phyloP scores from a whole-genome alignment of 306 rosid species.

The Ormosia emarginata region DNA sequence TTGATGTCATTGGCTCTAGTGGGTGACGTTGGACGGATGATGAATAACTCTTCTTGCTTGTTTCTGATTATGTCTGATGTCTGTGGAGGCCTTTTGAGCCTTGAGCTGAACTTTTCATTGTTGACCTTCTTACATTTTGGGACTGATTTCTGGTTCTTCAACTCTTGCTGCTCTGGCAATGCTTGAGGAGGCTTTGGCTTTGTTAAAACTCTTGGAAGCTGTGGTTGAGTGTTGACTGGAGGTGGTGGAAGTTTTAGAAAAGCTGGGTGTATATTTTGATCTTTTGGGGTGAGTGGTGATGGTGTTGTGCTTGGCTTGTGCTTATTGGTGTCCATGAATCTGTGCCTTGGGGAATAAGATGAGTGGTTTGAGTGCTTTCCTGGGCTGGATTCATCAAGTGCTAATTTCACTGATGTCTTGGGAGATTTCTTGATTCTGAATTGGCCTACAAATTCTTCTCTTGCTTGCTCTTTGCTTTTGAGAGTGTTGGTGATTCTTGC shows the following conservation, averaged over 20 bases:
- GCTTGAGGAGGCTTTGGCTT: conserved; percentile 33
- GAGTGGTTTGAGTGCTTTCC: conserved; percentile 27
- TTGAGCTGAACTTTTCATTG: conserved; percentile 46
- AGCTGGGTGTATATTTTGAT: conserved; percentile 22
- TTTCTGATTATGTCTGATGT: conserved; percentile 40
- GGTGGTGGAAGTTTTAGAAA: not conserved
- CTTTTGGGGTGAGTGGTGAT: conserved; percentile 21
- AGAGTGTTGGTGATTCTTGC: conserved; percentile 67
- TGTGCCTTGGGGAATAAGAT: conserved; percentile 42
- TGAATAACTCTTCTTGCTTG: conserved; percentile 65
- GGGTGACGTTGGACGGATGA: conserved; percentile 47
- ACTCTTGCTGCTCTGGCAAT: conserved; percentile 14
- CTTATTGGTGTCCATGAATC: conserved; percentile 43
- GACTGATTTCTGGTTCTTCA: conserved; percentile 5
- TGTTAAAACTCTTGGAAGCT: conserved; percentile 27
- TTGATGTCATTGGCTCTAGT: conserved; percentile 37
- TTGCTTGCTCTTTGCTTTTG: conserved; percentile 32
- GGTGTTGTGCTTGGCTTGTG: conserved; percentile 28
- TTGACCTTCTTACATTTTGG: conserved; percentile 23
- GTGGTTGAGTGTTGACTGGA: conserved; percentile 5
- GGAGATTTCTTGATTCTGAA: conserved; percentile 38
- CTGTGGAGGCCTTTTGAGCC: conserved; percentile 47
- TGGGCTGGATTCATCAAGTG: conserved; percentile 29
- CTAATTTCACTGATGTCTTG: conserved; percentile 15
- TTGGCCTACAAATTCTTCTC: conserved; percentile 34